Conservation (phyloP, 371 early-diverging fungal species). For the Vairimorpha necatrix region DNA sequence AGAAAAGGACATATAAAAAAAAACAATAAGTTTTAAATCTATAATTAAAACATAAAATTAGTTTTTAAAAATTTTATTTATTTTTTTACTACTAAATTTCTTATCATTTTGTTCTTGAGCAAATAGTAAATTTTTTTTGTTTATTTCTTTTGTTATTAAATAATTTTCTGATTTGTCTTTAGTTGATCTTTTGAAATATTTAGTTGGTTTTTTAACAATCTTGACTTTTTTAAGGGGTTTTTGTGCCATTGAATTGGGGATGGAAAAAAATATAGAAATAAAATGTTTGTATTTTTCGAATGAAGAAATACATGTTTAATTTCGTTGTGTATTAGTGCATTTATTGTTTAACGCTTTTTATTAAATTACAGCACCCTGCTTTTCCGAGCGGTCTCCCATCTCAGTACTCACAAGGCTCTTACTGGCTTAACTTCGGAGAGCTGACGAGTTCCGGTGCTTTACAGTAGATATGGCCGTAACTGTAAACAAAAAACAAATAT, state of each 20-base stretch:
- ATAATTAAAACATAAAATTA: not conserved
- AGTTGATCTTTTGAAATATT: conserved; percentile 37
- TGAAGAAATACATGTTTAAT: not conserved
- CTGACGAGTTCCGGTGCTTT: too few species aligned
- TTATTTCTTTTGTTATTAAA: conserved; percentile 33
- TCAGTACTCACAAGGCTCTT: too few species aligned
- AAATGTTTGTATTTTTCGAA: too few species aligned
- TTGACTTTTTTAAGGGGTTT: conserved; percentile 45
- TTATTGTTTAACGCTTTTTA: not conserved
- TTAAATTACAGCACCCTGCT: too few species aligned
- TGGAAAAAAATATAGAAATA: not conserved
- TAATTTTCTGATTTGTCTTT: conserved; percentile 16
- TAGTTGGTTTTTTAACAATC: conserved; percentile 35
- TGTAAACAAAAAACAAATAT: too few species aligned
- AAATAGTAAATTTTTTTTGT: conserved; percentile 13
- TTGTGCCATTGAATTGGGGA: conserved; percentile 37
- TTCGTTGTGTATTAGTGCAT: not conserved
- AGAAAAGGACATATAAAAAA: conserved; percentile 43
- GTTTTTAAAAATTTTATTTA: not conserved
- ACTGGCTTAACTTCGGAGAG: too few species aligned
- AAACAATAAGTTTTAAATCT: not conserved
- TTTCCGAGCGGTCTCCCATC: too few species aligned
- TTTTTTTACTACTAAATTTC: not conserved
- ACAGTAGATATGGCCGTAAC: too few species aligned
- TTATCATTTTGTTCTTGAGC: not conserved